Conservation (phyloP, 1,284 basidiomycete species). For the Fomes fomentarius region DNA sequence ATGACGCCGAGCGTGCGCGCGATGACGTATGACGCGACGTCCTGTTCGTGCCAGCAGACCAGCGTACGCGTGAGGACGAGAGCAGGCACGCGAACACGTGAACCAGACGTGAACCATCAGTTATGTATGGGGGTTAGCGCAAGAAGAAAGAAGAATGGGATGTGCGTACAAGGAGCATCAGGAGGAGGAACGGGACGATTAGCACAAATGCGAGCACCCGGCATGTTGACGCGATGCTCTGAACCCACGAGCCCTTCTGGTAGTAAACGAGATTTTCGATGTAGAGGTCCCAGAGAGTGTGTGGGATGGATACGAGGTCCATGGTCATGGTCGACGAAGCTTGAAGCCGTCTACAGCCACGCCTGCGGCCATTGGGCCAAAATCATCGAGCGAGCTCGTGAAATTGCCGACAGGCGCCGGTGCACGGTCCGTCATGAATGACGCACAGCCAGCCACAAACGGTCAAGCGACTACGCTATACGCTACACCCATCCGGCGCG, state of each 20-base stretch:
- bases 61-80: neutral
- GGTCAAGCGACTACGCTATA: no score
- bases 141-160: neutral
- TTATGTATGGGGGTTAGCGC: neutral
- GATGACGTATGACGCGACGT: constrained; percentile 79
- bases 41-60: constrained; percentile 43
- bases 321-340: neutral
- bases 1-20: constrained; percentile 80
- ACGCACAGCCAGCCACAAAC: neutral
- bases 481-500: no score
- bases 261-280: constrained; percentile 65
- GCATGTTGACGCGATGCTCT: constrained; percentile 62
- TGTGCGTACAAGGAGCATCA: constrained; percentile 60
- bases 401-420: neutral
- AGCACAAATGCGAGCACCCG: constrained; percentile 66
- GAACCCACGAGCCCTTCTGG: constrained; percentile 66
- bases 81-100: neutral
- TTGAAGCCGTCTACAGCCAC: neutral
- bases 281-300: constrained; percentile 59
- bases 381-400: neutral
- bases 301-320: constrained; percentile 30
- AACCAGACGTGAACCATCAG: neutral
- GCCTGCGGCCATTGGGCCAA: neutral
- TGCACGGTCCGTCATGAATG: neutral
- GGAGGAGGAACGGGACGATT: constrained; percentile 64